phyloP scores from a whole-genome alignment of 2,329 filamentous ascomycete genomes.

The Chaetomiaceae sp. region DNA sequence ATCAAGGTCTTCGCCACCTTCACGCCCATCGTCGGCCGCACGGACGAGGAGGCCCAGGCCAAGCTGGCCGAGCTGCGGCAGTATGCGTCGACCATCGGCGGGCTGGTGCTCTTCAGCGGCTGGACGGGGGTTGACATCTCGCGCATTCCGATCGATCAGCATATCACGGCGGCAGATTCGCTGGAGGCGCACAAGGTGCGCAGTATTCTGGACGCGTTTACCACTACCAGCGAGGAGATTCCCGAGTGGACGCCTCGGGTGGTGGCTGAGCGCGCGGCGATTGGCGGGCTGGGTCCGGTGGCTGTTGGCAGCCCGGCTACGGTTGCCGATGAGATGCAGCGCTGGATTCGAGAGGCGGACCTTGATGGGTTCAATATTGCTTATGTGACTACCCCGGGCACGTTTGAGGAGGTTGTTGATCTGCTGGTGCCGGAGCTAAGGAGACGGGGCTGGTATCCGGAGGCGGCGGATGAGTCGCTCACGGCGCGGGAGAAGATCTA shows the following conservation, averaged over 20 bases:
- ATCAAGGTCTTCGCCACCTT: slow-evolving; percentile 45
- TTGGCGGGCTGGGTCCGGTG: slow-evolving; percentile 44
- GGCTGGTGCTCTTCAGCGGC: slow-evolving; percentile 44
- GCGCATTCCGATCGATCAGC: slow-evolving; percentile 46
- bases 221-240: slow-evolving; percentile 38
- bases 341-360: slow-evolving; percentile 34
- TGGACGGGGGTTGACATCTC: slow-evolving; percentile 49
- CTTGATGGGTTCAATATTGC: slow-evolving; percentile 33
- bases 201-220: slow-evolving; percentile 37
- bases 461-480: slow-evolving; percentile 33
- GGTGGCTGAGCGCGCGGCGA: slow-evolving; percentile 40
- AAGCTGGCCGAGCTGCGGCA: slow-evolving; percentile 42
- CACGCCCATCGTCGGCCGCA: slow-evolving; percentile 38
- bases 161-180: slow-evolving; percentile 44
- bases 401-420: slow-evolving; percentile 46
- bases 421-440: slow-evolving; percentile 42
- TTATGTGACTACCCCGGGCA: slow-evolving; percentile 45
- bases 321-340: slow-evolving; percentile 42
- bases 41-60: slow-evolving; percentile 39
- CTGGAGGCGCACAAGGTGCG: slow-evolving; percentile 41
- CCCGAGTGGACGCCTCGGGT: slow-evolving; percentile 40
- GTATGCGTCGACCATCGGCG: slow-evolving; percentile 43
- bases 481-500: slow-evolving; percentile 57
- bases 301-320: slow-evolving; percentile 39
- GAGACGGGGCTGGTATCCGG: slow-evolving; percentile 34